A percentile compares a stretch with the other conserved stretches of the same genome.
phyloP scores from a whole-genome alignment of 257 asterid species.

The Gardenia jasminoides region DNA sequence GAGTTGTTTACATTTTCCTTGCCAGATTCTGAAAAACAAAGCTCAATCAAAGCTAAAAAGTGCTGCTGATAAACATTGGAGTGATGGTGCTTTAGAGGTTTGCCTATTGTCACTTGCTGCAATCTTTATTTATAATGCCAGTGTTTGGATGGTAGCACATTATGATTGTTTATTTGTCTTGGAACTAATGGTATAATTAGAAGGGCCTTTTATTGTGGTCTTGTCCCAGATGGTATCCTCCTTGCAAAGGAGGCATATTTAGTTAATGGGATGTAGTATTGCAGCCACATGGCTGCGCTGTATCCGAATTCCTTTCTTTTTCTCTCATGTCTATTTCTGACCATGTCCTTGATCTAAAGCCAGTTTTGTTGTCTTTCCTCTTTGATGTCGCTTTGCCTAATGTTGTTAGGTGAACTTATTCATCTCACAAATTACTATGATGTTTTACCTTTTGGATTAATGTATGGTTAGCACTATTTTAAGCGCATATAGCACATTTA shows the following conservation, averaged over 20 bases:
- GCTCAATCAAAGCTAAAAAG: conserved; percentile 77
- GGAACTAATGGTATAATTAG: neutral
- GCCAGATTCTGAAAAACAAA: conserved; percentile 63
- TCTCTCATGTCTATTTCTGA: neutral
- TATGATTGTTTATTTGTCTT: neutral
- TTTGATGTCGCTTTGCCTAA: neutral
- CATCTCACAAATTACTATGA: neutral
- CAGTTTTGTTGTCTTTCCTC: neutral
- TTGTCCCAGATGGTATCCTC: neutral
- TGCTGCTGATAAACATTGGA: conserved; percentile 94
- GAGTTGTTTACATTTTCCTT: conserved; percentile 14
- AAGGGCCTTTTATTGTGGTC: neutral
- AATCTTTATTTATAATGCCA: neutral
- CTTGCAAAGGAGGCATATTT: neutral
- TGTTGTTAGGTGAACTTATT: neutral
- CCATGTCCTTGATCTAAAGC: neutral
- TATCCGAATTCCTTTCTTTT: neutral
- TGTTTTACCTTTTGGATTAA: no score
- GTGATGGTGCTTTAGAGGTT: conserved; percentile 72
- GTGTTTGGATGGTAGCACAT: neutral
- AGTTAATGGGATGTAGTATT: neutral
- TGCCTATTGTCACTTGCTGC: conserved; percentile 10
- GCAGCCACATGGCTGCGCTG: neutral
- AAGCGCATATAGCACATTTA: no score
- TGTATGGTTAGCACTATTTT: neutral